phyloP scores from a whole-genome alignment of 2,329 filamentous ascomycete genomes.

The Zymoseptoria tritici region DNA sequence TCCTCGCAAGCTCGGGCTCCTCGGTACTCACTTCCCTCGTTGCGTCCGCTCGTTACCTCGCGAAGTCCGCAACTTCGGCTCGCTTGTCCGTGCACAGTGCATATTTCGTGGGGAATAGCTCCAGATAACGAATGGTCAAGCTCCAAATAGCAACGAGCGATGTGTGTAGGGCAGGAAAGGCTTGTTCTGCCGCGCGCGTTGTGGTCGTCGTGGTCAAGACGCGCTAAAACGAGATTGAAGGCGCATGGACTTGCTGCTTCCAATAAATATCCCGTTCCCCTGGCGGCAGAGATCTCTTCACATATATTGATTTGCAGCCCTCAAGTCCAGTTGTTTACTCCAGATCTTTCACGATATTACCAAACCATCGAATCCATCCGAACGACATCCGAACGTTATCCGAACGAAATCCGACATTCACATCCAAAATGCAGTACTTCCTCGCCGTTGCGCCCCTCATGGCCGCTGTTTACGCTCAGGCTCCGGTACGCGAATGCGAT shows the following conservation, averaged over 20 bases:
- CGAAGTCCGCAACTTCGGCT: too few relatives aligned
- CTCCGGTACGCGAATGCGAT: constrained; percentile 11
- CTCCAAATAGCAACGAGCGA: too few relatives aligned
- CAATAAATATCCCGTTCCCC: not conserved
- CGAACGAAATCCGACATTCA: not conserved
- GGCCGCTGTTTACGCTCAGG: constrained; percentile 36
- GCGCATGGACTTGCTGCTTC: not conserved
- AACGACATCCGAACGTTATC: too few relatives aligned
- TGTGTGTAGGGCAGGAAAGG: not conserved
- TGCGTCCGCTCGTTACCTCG: too few relatives aligned
- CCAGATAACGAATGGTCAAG: too few relatives aligned
- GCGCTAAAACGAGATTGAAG: not conserved
- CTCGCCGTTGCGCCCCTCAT: constrained; percentile 37
- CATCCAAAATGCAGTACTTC: constrained; percentile 40
- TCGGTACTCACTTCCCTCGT: too few relatives aligned
- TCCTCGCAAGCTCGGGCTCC: too few relatives aligned
- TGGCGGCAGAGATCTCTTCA: constrained; percentile 1
- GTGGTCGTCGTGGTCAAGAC: not conserved
- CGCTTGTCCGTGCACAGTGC: too few relatives aligned
- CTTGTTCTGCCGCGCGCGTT: not conserved
- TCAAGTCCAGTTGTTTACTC: not conserved
- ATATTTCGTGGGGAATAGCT: too few relatives aligned
- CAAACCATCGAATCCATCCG: not conserved
- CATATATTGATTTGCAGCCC: not conserved
- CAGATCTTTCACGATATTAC: not conserved